phyloP scores from a whole-genome alignment of 768 basidiomycete genomes.

The Saitozyma podzolica region DNA sequence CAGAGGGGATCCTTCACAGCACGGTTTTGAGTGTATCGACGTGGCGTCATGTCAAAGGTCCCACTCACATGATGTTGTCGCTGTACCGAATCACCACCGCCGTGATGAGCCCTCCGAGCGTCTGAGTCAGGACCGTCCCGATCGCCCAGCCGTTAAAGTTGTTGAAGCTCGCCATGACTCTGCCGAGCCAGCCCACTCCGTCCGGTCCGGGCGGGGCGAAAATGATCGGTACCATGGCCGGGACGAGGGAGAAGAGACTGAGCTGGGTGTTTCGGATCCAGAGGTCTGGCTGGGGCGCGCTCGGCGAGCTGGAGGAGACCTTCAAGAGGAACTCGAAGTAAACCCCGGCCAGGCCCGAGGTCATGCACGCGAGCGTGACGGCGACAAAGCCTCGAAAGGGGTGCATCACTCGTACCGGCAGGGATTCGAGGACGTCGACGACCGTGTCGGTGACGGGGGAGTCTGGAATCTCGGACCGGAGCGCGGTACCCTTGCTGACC shows the following conservation, averaged over 20 bases:
- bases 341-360: conserved; percentile 92
- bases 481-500: conserved; percentile 30
- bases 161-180: conserved; percentile 61
- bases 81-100: conserved; percentile 93
- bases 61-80: conserved; percentile 61
- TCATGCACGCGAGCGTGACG: conserved; percentile 86
- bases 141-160: conserved; percentile 91
- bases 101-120: conserved; percentile 86
- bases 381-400: conserved; percentile 83
- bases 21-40: conserved; percentile 17
- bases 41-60: background rate
- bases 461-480: conserved; percentile 27
- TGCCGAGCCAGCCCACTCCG: conserved; percentile 29
- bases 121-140: conserved; percentile 83
- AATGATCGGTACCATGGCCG: conserved; percentile 76
- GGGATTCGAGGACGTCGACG: conserved; percentile 20
- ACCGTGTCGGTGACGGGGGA: conserved; percentile 4
- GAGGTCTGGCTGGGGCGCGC: conserved; percentile 59
- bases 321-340: conserved; percentile 99
- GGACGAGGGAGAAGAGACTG: conserved; percentile 87
- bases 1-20: conserved; percentile 9
- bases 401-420: conserved; percentile 61
- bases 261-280: conserved; percentile 98
- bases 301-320: conserved; percentile 57
- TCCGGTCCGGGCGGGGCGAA: conserved; percentile 55